phyloP scores from a whole-genome alignment of 2,329 filamentous ascomycete species.

The Xylariomycetidae sp. region DNA sequence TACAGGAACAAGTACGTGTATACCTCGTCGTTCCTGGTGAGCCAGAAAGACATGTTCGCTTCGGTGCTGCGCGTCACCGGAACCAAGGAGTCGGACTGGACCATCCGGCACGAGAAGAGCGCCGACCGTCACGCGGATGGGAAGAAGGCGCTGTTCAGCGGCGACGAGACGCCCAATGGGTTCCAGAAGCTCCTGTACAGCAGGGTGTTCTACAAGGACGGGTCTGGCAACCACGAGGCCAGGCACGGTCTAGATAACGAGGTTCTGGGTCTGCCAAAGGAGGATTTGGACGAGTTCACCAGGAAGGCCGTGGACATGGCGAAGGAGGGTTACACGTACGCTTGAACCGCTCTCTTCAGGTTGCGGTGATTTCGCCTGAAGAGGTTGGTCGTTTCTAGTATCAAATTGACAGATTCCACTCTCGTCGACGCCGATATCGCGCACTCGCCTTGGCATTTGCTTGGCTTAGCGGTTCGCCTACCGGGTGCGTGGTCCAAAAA shows the following conservation, averaged over 20 bases:
- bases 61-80: conserved; percentile 53
- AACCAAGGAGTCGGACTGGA: conserved; percentile 55
- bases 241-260: conserved; percentile 42
- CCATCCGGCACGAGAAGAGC: conserved; percentile 40
- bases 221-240: conserved; percentile 33
- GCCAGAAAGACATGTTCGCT: conserved; percentile 59
- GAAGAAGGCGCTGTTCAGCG: conserved; percentile 35
- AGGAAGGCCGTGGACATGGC: conserved; percentile 35
- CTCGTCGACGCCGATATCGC: too few relatives aligned
- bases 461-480: too few relatives aligned
- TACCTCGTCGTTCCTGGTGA: conserved; percentile 50
- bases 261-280: conserved; percentile 49
- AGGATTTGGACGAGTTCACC: conserved; percentile 53
- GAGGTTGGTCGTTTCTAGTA: too few relatives aligned
- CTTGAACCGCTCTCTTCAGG: background rate
- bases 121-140: conserved; percentile 44
- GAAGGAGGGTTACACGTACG: conserved; percentile 17
- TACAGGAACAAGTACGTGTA: conserved; percentile 45
- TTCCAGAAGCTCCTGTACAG: conserved; percentile 49
- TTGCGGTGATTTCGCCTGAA: too few relatives aligned
- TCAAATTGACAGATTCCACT: too few relatives aligned
- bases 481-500: too few relatives aligned
- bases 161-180: conserved; percentile 30
- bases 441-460: too few relatives aligned
- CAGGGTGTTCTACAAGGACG: conserved; percentile 44